phyloP scores from a whole-genome alignment of 192 early-diverging fungal species.

The Chytriomyces sp. region DNA sequence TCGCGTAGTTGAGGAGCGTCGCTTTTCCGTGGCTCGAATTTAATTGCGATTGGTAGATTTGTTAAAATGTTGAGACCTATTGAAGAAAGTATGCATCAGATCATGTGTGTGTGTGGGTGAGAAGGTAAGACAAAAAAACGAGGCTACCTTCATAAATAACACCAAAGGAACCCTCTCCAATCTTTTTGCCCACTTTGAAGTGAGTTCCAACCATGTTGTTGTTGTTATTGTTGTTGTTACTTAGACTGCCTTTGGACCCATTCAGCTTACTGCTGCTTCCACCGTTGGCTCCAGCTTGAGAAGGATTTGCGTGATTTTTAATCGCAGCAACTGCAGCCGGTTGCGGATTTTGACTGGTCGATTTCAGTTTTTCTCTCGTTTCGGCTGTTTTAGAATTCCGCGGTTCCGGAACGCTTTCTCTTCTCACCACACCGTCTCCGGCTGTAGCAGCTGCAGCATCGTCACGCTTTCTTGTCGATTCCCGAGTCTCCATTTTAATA shows the following conservation, averaged over 20 bases:
- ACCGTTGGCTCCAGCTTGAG: no score
- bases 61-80: slow-evolving; percentile 81
- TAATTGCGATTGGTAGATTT: slow-evolving; percentile 91
- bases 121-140: not conserved
- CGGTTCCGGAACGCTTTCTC: no score
- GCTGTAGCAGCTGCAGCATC: no score
- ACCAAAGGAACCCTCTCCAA: slow-evolving; percentile 95
- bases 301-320: no score
- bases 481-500: no score
- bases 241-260: slow-evolving; percentile 15
- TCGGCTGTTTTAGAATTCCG: no score
- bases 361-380: no score
- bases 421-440: no score
- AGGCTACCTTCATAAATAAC: slow-evolving; percentile 91
- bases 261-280: not conserved
- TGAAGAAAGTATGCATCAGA: slow-evolving; percentile 4
- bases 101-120: not conserved
- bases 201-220: slow-evolving; percentile 88
- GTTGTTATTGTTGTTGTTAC: not conserved
- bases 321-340: no score
- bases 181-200: slow-evolving; percentile 89
- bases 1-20: slow-evolving; percentile 93
- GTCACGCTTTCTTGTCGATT: no score
- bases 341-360: no score
- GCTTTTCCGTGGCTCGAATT: slow-evolving; percentile 92